phyloP scores from a whole-genome alignment of 108 stramenopile genomes.

The Schizochytrium sp. region DNA sequence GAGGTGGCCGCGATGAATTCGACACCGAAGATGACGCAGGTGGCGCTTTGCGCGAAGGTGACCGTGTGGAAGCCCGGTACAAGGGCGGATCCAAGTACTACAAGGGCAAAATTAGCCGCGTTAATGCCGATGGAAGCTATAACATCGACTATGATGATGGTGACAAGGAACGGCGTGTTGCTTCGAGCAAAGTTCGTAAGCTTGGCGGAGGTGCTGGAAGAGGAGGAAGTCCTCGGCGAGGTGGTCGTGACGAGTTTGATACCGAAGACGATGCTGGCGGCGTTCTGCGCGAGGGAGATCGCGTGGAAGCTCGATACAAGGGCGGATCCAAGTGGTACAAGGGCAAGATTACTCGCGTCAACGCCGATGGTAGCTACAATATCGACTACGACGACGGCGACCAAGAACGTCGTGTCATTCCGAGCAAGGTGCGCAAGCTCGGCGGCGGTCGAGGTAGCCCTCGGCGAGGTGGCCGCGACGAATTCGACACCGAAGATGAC shows the following conservation, averaged over 20 bases:
- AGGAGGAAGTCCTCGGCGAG: too few relatives aligned
- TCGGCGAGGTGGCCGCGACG: too few relatives aligned
- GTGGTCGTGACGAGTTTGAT: too few relatives aligned
- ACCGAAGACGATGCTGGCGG: not conserved
- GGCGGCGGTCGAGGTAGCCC: too few relatives aligned
- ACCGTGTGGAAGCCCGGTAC: constrained; percentile 17
- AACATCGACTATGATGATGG: constrained; percentile 36
- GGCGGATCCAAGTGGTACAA: too few relatives aligned
- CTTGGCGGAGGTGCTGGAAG: not conserved
- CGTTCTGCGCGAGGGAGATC: not conserved
- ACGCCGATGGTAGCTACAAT: too few relatives aligned
- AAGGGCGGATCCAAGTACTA: constrained; percentile 10
- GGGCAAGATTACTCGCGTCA: too few relatives aligned
- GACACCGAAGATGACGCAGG: not conserved
- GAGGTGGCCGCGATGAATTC: not conserved
- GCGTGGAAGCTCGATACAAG: constrained; percentile 8
- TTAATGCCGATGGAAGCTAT: not conserved
- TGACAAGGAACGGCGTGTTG: constrained; percentile 23
- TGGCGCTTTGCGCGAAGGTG: not conserved
- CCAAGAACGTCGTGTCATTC: too few relatives aligned
- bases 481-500: too few relatives aligned
- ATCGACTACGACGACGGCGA: too few relatives aligned
- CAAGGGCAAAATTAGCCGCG: not conserved
- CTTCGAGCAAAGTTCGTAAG: not conserved
- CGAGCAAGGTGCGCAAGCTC: too few relatives aligned